These are phyloP conservation scores for Ballota nigra DNA, from an alignment of 257 asterid genomes.

Conservation along the genomic window DNA sequence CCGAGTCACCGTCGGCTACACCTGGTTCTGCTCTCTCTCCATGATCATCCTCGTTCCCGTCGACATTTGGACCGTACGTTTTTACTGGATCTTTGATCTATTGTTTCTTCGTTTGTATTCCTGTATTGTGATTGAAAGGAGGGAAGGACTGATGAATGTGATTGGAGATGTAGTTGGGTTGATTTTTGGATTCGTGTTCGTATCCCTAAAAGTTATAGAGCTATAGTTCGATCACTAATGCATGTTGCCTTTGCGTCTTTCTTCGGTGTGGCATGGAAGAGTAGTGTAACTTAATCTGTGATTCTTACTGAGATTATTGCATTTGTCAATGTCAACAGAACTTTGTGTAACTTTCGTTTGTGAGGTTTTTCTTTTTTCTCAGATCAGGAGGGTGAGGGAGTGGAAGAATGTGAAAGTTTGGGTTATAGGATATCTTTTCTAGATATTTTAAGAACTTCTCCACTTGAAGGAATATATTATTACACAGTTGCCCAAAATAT, in stretches of 20 bases:
- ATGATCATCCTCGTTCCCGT: constrained; percentile 77
- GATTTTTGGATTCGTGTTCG: background rate
- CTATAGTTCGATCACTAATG: background rate
- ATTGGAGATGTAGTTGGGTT: background rate
- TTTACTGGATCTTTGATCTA: constrained; percentile 2
- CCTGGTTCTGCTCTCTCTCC: constrained; percentile 81
- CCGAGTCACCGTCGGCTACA: constrained; percentile 60
- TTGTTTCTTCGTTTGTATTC: background rate
- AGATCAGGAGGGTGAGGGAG: background rate
- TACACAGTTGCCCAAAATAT: background rate
- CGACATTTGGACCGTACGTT: constrained; percentile 78
- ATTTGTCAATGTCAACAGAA: background rate
- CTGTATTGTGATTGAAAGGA: background rate
- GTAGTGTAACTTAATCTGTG: constrained; percentile 8
- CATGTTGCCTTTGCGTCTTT: background rate
- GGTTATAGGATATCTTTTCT: too few species aligned
- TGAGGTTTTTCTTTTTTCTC: background rate
- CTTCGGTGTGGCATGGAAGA: background rate
- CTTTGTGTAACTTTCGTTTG: background rate
- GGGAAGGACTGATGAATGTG: background rate
- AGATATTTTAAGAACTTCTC: background rate
- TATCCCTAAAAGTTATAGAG: background rate
- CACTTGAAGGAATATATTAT: background rate
- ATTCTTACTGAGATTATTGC: background rate
- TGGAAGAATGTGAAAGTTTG: background rate